Percentiles rank a stretch among this genome's conserved stretches.
These are phyloP conservation scores for Trichoderma sp. DNA, from an alignment of 2,329 filamentous ascomycete species.

Conservation along the genomic window DNA sequence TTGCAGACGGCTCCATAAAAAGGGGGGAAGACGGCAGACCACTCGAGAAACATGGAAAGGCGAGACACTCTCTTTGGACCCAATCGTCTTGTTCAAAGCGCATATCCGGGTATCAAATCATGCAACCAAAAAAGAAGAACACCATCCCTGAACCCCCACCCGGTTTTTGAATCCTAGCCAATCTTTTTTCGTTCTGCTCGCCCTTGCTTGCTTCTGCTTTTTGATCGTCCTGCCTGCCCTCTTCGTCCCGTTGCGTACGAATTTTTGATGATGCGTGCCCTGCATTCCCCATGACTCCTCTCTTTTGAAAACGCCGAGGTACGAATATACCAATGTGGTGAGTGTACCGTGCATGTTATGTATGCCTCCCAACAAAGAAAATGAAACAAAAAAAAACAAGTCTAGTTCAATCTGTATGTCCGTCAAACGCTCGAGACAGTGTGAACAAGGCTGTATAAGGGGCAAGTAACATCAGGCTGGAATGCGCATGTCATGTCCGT, in stretches of 20 bases:
- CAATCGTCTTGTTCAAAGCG: conserved; percentile 25
- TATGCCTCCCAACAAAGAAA: conserved; percentile 6
- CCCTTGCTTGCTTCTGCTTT: conserved; percentile 15
- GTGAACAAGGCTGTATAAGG: conserved; percentile 20
- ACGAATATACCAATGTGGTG: conserved; percentile 11
- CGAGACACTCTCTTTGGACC: conserved; percentile 13
- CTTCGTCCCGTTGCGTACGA: conserved; percentile 19
- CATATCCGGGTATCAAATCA: conserved; percentile 28
- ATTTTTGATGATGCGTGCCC: conserved; percentile 24
- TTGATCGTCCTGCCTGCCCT: conserved; percentile 19
- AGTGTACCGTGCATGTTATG: conserved; percentile 3
- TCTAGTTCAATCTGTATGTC: conserved; percentile 9
- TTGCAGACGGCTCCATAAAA: conserved; percentile 24
- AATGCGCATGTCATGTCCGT: conserved; percentile 29
- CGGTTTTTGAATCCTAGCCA: conserved; percentile 16
- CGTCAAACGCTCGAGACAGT: not conserved
- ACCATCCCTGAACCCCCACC: conserved; percentile 12
- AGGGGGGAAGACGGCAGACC: conserved; percentile 12
- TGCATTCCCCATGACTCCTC: conserved; percentile 15
- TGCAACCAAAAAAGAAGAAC: conserved; percentile 26
- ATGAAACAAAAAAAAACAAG: conserved; percentile 27
- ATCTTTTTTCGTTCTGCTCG: conserved; percentile 8
- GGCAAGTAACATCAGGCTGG: not conserved
- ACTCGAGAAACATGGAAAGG: conserved; percentile 14
- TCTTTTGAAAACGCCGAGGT: conserved; percentile 20